Evolutionary conservation across 73 alveolate genomes (phyloP).

Genomic region (Paramecium sonneborni): DNA sequence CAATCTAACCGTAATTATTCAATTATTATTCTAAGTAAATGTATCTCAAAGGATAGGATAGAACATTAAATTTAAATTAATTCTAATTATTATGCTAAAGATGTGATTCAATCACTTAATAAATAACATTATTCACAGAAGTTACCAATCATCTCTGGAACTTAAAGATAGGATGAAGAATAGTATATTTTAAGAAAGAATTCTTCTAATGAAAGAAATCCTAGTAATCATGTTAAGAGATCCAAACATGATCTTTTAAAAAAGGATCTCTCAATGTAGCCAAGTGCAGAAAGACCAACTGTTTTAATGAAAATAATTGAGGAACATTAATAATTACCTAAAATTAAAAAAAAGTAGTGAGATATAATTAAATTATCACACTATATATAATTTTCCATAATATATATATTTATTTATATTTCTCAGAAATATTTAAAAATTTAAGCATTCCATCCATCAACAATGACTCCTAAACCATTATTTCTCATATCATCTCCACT

Average conservation of each 20-base stretch:
- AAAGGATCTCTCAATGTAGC: slow-evolving; percentile 31
- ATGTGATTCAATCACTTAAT: slow-evolving; percentile 22
- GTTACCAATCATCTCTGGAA: slow-evolving; percentile 6
- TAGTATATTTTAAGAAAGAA: neutral
- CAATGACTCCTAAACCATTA: slow-evolving; percentile 69
- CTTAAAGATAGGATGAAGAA: slow-evolving; percentile 6
- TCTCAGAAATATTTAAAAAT: slow-evolving; percentile 67
- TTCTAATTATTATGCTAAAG: slow-evolving; percentile 51
- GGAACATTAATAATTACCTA: slow-evolving; percentile 53
- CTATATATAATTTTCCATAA: neutral
- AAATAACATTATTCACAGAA: slow-evolving; percentile 48
- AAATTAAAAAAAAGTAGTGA: neutral
- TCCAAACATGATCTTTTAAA: slow-evolving; percentile 7
- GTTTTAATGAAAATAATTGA: slow-evolving; percentile 29
- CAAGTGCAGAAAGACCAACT: slow-evolving; percentile 49
- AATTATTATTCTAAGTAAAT: neutral
- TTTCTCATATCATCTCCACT: slow-evolving; percentile 65
- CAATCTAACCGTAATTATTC: neutral
- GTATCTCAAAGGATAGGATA: neutral
- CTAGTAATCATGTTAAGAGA: slow-evolving; percentile 3
- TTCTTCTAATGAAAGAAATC: slow-evolving; percentile 1
- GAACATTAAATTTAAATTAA: neutral
- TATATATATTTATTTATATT: neutral
- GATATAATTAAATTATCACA: neutral
- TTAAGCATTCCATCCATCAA: slow-evolving; percentile 67